These are phyloP conservation scores for Debaryomyces prosopidis DNA, from an alignment of 805 yeast species.

Conservation along the genomic window DNA sequence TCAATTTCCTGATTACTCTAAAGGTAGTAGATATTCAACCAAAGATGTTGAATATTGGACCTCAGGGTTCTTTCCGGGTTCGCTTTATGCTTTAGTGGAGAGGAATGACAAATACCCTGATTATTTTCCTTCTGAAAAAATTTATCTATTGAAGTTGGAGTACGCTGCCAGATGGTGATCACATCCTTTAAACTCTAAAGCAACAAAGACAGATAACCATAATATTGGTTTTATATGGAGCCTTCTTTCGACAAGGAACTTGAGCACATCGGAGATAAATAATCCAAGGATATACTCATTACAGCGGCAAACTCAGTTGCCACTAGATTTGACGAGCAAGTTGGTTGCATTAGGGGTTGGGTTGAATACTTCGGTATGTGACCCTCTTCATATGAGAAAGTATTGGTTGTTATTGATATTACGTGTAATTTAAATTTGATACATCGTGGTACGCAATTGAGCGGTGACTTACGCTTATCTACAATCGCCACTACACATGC, in stretches of 20 bases:
- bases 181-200: constrained; percentile 7
- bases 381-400: constrained; percentile 6
- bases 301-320: constrained; percentile 26
- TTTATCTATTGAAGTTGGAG: constrained; percentile 8
- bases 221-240: constrained; percentile 27
- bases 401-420: constrained; percentile 25
- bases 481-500: constrained; percentile 30
- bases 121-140: constrained; percentile 6
- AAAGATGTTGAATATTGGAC: constrained; percentile 14
- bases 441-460: constrained; percentile 20
- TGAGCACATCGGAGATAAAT: constrained; percentile 11
- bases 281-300: constrained; percentile 17
- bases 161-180: constrained; percentile 16
- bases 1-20: constrained; percentile 11
- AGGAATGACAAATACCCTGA: constrained; percentile 11
- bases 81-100: constrained; percentile 9
- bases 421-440: constrained; percentile 23
- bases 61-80: constrained; percentile 15
- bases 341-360: constrained; percentile 26
- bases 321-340: constrained; percentile 18
- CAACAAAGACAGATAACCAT: constrained; percentile 23
- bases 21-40: constrained; percentile 7
- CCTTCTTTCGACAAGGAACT: constrained; percentile 24
- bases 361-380: constrained; percentile 11
- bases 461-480: constrained; percentile 24